phyloP scores from a whole-genome alignment of 345 rosid species.

The Gynandropsis gynandra region DNA sequence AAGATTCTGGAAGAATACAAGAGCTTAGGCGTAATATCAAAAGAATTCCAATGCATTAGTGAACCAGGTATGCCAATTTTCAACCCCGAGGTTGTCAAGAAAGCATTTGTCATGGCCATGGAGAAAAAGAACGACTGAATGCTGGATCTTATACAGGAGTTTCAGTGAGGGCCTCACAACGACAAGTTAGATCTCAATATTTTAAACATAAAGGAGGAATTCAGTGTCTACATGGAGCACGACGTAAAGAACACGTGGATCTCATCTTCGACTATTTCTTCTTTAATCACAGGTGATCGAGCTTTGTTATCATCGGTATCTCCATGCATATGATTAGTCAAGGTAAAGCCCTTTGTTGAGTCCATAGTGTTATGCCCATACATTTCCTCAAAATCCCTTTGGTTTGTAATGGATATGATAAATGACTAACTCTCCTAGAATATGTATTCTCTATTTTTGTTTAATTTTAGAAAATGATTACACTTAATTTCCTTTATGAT shows the following conservation, averaged over 20 bases:
- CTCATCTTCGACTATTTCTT: background rate
- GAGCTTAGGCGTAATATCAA: slow-evolving; percentile 75
- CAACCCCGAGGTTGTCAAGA: slow-evolving; percentile 98
- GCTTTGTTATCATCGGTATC: too few relatives aligned
- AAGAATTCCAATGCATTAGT: slow-evolving; percentile 94
- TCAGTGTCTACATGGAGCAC: slow-evolving; percentile 48
- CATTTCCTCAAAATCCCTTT: too few relatives aligned
- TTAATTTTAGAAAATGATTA: too few relatives aligned
- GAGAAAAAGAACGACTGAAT: slow-evolving; percentile 93
- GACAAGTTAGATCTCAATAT: slow-evolving; percentile 78
- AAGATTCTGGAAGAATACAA: slow-evolving; percentile 91
- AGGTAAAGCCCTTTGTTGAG: too few relatives aligned
- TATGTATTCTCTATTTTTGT: too few relatives aligned
- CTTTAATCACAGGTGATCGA: too few relatives aligned
- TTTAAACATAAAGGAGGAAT: slow-evolving; percentile 83
- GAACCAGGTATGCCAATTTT: slow-evolving; percentile 96
- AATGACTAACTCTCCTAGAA: too few relatives aligned
- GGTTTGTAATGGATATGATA: too few relatives aligned
- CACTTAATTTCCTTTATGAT: too few relatives aligned
- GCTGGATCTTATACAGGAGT: slow-evolving; percentile 74
- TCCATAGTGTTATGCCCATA: too few relatives aligned
- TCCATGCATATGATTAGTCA: too few relatives aligned
- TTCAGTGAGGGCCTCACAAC: slow-evolving; percentile 91
- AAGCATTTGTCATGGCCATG: slow-evolving; percentile 99
- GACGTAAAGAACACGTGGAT: slow-evolving; percentile 87